Conservation (phyloP, 202 grass and related monocot genomes). For the Setaria viridis region DNA sequence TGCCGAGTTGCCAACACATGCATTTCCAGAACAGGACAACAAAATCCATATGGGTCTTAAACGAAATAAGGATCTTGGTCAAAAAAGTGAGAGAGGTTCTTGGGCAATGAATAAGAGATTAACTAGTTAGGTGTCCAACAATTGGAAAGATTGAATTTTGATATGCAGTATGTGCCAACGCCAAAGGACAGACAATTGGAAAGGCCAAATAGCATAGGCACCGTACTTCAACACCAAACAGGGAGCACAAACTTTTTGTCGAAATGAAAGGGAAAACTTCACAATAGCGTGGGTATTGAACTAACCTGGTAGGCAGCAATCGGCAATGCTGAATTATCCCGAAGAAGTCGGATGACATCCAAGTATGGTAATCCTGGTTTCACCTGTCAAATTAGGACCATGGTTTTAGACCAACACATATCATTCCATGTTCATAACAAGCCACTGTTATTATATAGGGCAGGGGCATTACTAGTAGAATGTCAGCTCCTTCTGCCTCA, state of each 20-base stretch:
- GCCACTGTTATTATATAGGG: neutral
- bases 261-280: neutral
- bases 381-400: conserved; percentile 59
- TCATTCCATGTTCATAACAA: conserved; percentile 3
- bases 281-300: neutral
- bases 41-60: neutral
- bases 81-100: neutral
- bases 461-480: conserved; percentile 72
- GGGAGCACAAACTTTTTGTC: neutral
- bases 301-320: conserved; percentile 96
- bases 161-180: neutral
- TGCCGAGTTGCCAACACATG: neutral
- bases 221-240: neutral
- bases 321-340: conserved; percentile 90
- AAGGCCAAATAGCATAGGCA: neutral
- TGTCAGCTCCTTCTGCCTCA: conserved; percentile 92
- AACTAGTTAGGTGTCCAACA: neutral
- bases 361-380: conserved; percentile 96
- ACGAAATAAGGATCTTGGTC: neutral
- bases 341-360: conserved; percentile 88
- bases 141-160: conserved; percentile 6
- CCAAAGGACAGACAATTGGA: neutral
- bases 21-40: neutral
- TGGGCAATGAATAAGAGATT: neutral
- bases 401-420: conserved; percentile 29